Base-by-base conservation (phyloP, 352 stramenopile genomes). In the Globisporangium lucens region DNA sequence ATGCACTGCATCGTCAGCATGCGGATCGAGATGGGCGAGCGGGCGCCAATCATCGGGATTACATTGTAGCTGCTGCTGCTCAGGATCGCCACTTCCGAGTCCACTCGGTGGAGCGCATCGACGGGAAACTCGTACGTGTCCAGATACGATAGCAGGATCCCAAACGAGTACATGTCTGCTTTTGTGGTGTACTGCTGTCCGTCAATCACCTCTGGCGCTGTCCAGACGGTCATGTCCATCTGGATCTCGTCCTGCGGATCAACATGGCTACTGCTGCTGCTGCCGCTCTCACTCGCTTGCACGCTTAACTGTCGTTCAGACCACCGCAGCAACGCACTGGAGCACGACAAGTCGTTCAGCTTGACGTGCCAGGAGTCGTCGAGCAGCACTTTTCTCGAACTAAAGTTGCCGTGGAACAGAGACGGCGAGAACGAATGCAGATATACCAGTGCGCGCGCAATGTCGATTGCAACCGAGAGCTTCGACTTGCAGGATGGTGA, bases 211-310 rank as follows among this genome's bases (percentile, higher is more conserved):
- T 83, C 76, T 0, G 76, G 74, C 0, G 76, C 75, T 10, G 77
- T 80, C 77, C 74, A 84, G 33, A 84, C 73, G 0, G 65, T 84
- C 77, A 84, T 84, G 36, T 84, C 75, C 63, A 84, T 76, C 46
- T 72, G 77, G 60, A 84, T 70, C 9, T 76, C 71, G 4, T 68
- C 68, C 20, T 46, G 30, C 22, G 33, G 13, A 22, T 10, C 55
- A 7, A 13, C 29, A 2, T 46, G 55, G 20, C 55, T 60, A 8
- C 55, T 60, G 17, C 30, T 35, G 38, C 55, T 57, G 10, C 51
- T 57, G 51, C 51, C 24, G 10, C 41, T 57, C 51, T 20, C 53
- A 22, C 0, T 58, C 38, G n/a, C 51, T 70, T 10, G 67, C 60
- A n/a, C 41, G 41, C 41, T 49, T 49, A 49, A n/a, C 41, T 77